These are phyloP conservation scores for Kuraishia hungarica DNA, from an alignment of 805 yeast species.

Conservation along the genomic window DNA sequence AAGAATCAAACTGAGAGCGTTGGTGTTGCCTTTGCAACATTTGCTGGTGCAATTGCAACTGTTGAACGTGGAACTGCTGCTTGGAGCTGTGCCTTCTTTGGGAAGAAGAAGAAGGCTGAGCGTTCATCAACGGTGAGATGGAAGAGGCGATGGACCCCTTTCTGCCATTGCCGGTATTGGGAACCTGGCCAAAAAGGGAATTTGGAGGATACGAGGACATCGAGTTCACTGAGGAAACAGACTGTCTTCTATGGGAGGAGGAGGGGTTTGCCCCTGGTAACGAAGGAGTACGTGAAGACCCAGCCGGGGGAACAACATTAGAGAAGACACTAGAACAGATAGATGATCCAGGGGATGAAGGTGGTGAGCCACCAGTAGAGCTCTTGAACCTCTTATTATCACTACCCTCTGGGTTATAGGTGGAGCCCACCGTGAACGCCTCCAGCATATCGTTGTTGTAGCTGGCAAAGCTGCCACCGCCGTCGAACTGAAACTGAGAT, in stretches of 20 bases:
- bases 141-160: neutral
- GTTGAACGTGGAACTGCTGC: neutral
- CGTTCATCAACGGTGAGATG: neutral
- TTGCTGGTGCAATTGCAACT: neutral
- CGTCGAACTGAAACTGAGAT: neutral
- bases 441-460: neutral
- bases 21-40: neutral
- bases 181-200: neutral
- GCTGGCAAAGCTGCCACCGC: neutral
- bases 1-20: constrained; percentile 16
- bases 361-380: neutral
- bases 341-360: constrained; percentile 2
- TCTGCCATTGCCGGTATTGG: neutral
- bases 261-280: neutral
- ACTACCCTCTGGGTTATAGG: neutral
- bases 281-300: constrained; percentile 2
- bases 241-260: neutral
- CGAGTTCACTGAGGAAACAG: constrained; percentile 1
- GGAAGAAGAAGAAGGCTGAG: neutral
- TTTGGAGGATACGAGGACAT: constrained; percentile 1
- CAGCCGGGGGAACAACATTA: neutral
- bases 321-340: constrained; percentile 2
- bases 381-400: neutral
- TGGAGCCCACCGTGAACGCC: neutral
- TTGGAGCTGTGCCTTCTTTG: neutral